A percentile compares a stretch with the other conserved stretches of the same genome.
Evolutionary conservation across 306 rosid genomes (phyloP).

Genomic region (Fragaria vesca): DNA sequence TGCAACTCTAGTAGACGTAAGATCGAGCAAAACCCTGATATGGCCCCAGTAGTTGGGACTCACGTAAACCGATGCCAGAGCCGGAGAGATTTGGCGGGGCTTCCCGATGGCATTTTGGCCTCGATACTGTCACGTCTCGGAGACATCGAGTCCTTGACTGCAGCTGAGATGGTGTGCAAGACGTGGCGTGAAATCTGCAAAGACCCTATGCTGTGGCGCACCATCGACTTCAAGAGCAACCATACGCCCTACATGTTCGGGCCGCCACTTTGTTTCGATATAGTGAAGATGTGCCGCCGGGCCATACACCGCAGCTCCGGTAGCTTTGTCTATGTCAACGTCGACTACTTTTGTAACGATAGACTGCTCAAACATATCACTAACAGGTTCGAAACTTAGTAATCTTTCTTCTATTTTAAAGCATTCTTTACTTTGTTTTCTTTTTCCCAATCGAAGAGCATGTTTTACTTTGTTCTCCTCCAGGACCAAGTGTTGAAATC

Average conservation of each 20-base stretch:
- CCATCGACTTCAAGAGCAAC: not conserved
- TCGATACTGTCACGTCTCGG: not conserved
- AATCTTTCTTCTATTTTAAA: too few species aligned
- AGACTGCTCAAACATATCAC: not conserved
- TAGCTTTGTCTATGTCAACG: not conserved
- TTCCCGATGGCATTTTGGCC: not conserved
- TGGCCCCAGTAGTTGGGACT: too few species aligned
- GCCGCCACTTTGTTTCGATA: not conserved
- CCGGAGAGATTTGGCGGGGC: not conserved
- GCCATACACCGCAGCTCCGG: not conserved
- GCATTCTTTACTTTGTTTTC: not conserved
- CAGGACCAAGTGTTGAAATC: conserved; percentile 50
- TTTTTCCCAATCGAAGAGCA: too few species aligned
- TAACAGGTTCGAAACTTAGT: not conserved
- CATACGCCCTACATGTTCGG: not conserved
- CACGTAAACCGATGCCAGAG: not conserved
- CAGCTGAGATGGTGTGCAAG: not conserved
- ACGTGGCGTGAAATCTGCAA: not conserved
- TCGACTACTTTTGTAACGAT: not conserved
- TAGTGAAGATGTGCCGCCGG: not conserved
- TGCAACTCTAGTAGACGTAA: too few species aligned
- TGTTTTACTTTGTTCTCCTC: conserved; percentile 46
- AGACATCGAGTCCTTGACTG: not conserved
- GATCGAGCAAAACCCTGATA: too few species aligned
- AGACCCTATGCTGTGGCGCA: not conserved